phyloP scores from a whole-genome alignment of 2,329 filamentous ascomycete genomes.

The Arthrobotrys entomopaga region DNA sequence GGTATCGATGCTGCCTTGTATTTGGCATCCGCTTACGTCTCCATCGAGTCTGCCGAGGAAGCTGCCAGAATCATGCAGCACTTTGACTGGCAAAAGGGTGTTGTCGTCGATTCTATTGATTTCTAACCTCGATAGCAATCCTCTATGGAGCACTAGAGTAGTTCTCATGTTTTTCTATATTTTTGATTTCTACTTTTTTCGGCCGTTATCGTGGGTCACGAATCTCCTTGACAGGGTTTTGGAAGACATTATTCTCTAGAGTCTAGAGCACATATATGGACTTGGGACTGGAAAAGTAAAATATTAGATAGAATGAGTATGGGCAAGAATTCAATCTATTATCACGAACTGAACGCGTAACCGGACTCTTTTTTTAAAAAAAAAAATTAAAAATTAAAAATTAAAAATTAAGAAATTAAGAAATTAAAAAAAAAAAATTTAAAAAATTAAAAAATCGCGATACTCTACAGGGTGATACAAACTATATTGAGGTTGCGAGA shows the following conservation, averaged over 20 bases:
- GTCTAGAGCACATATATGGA: conserved; percentile 31
- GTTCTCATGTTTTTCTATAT: neutral
- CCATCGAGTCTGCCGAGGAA: conserved; percentile 78
- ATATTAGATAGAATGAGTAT: conserved; percentile 31
- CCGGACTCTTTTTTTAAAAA: too few relatives aligned
- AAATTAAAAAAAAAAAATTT: too few relatives aligned
- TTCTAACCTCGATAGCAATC: conserved; percentile 67
- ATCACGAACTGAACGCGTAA: neutral
- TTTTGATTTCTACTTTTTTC: conserved; percentile 22
- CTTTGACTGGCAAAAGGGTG: conserved; percentile 80
- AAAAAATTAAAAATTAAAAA: too few relatives aligned
- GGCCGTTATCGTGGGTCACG: conserved; percentile 6
- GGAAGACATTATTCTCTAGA: conserved; percentile 36
- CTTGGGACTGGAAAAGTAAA: conserved; percentile 25
- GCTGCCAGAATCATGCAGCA: conserved; percentile 81
- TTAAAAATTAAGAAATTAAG: too few relatives aligned
- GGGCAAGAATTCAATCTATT: conserved; percentile 14
- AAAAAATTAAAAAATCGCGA: too few relatives aligned
- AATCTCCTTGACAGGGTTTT: conserved; percentile 21
- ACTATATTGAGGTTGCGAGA: neutral
- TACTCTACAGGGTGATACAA: neutral
- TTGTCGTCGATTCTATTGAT: conserved; percentile 85
- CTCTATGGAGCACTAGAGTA: neutral
- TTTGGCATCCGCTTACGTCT: conserved; percentile 83
- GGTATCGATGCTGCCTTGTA: conserved; percentile 87